phyloP scores from a whole-genome alignment of 2,329 filamentous ascomycete species.

The Pleomassaria siparia region DNA sequence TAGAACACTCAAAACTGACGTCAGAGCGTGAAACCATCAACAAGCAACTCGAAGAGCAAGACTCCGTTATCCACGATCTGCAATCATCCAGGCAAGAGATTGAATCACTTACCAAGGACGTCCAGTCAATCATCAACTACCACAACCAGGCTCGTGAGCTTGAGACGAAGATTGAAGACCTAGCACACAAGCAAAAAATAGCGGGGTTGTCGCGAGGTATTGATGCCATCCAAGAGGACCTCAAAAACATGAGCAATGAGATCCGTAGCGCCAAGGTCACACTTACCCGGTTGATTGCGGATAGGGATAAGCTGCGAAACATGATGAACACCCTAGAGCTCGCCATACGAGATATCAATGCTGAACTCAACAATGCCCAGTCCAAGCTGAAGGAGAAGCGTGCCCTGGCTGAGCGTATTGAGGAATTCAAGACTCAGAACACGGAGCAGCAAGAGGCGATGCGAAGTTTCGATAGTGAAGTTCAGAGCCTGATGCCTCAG shows the following conservation, averaged over 20 bases:
- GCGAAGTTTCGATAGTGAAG: constrained; percentile 68
- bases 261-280: constrained; percentile 64
- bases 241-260: constrained; percentile 67
- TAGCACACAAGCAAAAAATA: constrained; percentile 74
- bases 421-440: constrained; percentile 70
- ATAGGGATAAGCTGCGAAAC: constrained; percentile 71
- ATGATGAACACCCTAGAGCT: constrained; percentile 72
- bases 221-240: constrained; percentile 80
- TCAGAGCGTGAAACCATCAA: constrained; percentile 42
- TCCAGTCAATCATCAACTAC: constrained; percentile 73
- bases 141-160: constrained; percentile 71
- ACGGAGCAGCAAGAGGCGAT: constrained; percentile 69
- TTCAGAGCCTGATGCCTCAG: constrained; percentile 73
- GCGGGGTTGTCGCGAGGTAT: constrained; percentile 67
- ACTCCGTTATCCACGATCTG: constrained; percentile 63
- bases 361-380: constrained; percentile 68
- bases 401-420: constrained; percentile 69
- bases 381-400: constrained; percentile 82
- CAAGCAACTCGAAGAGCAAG: constrained; percentile 60
- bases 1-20: constrained; percentile 60
- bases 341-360: constrained; percentile 72
- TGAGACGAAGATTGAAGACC: constrained; percentile 71
- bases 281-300: constrained; percentile 65
- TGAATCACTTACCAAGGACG: constrained; percentile 74
- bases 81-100: constrained; percentile 70